These are phyloP conservation scores for Grosmannia penicillata DNA, from an alignment of 2,329 filamentous ascomycete species.

Conservation along the genomic window DNA sequence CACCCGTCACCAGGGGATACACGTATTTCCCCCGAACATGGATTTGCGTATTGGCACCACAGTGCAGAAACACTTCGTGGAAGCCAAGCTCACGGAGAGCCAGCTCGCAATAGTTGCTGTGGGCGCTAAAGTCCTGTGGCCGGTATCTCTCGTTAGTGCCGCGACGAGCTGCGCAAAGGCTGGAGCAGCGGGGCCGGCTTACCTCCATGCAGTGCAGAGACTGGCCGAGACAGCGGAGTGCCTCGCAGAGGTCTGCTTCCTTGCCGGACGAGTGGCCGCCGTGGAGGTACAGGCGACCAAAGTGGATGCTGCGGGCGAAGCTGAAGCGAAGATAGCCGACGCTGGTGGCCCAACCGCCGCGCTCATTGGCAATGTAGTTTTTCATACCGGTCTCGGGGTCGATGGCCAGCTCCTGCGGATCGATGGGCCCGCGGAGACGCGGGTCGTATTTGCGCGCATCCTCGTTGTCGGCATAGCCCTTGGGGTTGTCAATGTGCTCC, in stretches of 20 bases:
- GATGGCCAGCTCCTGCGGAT: conserved; percentile 55
- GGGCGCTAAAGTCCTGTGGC: conserved; percentile 51
- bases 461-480: conserved; percentile 70
- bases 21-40: conserved; percentile 50
- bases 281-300: conserved; percentile 57
- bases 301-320: conserved; percentile 61
- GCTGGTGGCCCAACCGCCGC: conserved; percentile 77
- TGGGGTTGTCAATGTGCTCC: conserved; percentile 61
- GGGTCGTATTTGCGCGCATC: conserved; percentile 75
- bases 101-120: conserved; percentile 74
- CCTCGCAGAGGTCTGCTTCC: conserved; percentile 68
- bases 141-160: too few species aligned
- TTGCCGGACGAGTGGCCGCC: conserved; percentile 46
- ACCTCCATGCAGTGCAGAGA: conserved; percentile 59
- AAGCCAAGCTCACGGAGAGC: conserved; percentile 59
- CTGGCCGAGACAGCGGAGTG: conserved; percentile 61
- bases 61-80: conserved; percentile 57
- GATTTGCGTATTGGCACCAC: conserved; percentile 51
- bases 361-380: conserved; percentile 94
- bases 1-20: conserved; percentile 56
- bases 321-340: conserved; percentile 70
- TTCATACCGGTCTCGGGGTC: conserved; percentile 85
- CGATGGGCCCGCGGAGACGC: conserved; percentile 68
- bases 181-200: too few species aligned
- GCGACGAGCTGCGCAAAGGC: too few species aligned